Base-by-base conservation (phyloP, 2,329 filamentous ascomycete species). In the Rhynchosporium agropyri region DNA sequence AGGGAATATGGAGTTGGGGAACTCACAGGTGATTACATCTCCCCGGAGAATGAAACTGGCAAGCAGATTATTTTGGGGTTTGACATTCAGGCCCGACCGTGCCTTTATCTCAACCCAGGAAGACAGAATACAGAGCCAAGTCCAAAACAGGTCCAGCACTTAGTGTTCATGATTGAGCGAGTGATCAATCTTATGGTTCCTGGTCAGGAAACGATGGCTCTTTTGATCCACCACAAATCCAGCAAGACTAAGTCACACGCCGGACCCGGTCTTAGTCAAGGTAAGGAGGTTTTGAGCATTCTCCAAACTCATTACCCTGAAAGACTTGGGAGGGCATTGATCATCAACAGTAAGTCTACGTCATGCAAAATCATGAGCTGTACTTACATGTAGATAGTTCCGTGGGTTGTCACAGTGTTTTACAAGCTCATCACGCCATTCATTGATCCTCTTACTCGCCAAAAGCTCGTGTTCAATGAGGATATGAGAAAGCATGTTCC, bases 401-500 rank as follows among this genome's bases (percentile, higher is more conserved):
- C 94, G 0, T 97, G 91, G 87, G 84, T 96, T 67, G 91, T 98
- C 65, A 89, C 86, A 76, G 90, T 90, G 57, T 99, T 99, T 83
- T 96, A 98, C 83, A 97, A 96, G 78, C 80, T 97, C 71, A 93
- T 99, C 78, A 92, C 87, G 4, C 92, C 94, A 45, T 97, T 99
- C 78, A 97, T 99, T 78, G 95, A 99, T 77, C 95, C 95, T 7
- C 80, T 93, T 71, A 99, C 95, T 9, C 87, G 90, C 63, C 88
- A 95, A 73, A 99, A 99, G 82, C 88, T 99, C 79, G 96, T 95
- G 80, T 97, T 97, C 83, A 97, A 98, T 80, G 92, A 97, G 76
- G 90, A 96, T 74, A 88, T 97, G 80, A 83, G 83, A 69, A 81
- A 90, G 69, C 92, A 92, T 75, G 89, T 99, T 26, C 92, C 92